A percentile compares a stretch with the other conserved stretches of the same genome.
Conservation (phyloP, 805 yeast genomes). For the Candida maris region DNA sequence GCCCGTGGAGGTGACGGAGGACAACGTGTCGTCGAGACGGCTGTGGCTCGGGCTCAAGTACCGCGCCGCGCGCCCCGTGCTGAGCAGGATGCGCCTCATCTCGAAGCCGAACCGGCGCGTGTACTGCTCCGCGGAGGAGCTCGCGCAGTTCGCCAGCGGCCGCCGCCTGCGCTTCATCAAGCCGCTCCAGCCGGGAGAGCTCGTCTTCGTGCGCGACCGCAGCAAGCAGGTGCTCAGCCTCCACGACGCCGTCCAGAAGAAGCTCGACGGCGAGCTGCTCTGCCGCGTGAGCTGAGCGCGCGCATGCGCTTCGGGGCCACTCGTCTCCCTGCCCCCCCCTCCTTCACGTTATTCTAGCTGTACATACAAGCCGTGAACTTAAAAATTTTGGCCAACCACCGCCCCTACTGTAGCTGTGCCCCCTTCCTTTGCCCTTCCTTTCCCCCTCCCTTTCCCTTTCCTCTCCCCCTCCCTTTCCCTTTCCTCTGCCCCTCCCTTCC, state of each 20-base stretch:
- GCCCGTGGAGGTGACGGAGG: constrained; percentile 78
- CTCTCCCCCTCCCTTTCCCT: too few species aligned
- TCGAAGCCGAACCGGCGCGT: constrained; percentile 85
- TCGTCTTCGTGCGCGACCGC: constrained; percentile 58
- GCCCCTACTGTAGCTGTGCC: too few species aligned
- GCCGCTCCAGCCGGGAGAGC: constrained; percentile 88
- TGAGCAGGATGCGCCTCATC: constrained; percentile 65
- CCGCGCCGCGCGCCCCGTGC: constrained; percentile 72
- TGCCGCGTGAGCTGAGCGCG: constrained; percentile 67
- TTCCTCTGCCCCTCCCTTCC: too few species aligned
- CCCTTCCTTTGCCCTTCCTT: too few species aligned
- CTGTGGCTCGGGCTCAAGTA: constrained; percentile 93
- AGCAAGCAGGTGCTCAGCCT: constrained; percentile 60
- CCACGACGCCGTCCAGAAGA: constrained; percentile 79
- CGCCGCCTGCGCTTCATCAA: constrained; percentile 66
- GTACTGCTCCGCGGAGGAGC: constrained; percentile 55
- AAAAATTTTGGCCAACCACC: too few species aligned
- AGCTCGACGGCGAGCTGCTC: constrained; percentile 70
- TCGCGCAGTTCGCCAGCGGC: constrained; percentile 74
- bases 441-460: too few species aligned
- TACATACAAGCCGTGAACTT: too few species aligned
- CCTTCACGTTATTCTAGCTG: too few species aligned
- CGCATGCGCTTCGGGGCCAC: too few species aligned
- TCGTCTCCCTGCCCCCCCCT: too few species aligned
- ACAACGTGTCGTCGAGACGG: constrained; percentile 79